Evolutionary conservation across 2,329 filamentous ascomycete genomes (phyloP), one percentile per base, ranked within the genome.

Genomic region (Fusarium graminum): DNA sequence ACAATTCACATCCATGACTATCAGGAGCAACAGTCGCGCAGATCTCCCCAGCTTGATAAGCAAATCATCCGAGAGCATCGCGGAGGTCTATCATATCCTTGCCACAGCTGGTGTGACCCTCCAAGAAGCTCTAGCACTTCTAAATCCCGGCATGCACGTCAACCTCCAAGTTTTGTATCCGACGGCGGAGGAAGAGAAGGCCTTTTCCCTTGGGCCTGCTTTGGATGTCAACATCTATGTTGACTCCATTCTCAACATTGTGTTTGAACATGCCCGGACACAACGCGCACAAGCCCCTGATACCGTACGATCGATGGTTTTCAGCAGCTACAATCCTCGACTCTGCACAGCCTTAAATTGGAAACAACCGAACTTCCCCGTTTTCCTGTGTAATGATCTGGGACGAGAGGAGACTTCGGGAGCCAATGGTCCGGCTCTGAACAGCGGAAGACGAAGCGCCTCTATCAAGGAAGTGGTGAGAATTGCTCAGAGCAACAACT

Each of bases 351-450:
- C 94, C 7, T 81, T 99, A 72, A 99, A 99, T 79, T 99, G 95
- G 95, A 99, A 99, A 78, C 95, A 99, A 78, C 95, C 95, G 4
- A 99, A 98, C 75, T 99, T 97, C 76, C 95, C 95, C 0, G 92
- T 98, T 0, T 92, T 99, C 71, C 84, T 98, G 44, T 97, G 94
- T 80, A 98, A 98, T 77, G 93, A 97, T 60, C 86, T 98, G 26
- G 93, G 93, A 22, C 83, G 85, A 9, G 86, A 89, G 60, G 84
- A 83, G 28, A 75, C 78, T 22, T 78, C 79, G 58, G 71, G 73
- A 8, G 74, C 77, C 14, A 76, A 77, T 2, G 76, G 76, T 39
- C 72, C 78, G 13, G 72, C 81, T 14, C 74, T 79, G 59, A 81
- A 85, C 69, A 92, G 88, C 68, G 92, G 92, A 16, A 85, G 90